Percentiles rank a stretch among this genome's conserved stretches.
Conservation (phyloP, 2,329 filamentous ascomycete genomes). For the Coniochaeta sp. region DNA sequence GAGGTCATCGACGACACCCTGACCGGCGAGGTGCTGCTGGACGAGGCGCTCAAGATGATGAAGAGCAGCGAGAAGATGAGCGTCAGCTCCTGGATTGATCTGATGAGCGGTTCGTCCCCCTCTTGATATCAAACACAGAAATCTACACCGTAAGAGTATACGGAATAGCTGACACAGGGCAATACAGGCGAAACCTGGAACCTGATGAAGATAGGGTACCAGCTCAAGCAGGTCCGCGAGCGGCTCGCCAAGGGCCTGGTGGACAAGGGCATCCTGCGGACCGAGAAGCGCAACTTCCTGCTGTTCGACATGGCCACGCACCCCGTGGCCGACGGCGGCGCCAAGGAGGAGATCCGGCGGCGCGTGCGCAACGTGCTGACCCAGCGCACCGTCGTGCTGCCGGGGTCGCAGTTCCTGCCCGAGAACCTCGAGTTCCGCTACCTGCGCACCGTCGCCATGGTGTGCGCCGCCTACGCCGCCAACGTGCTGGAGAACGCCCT, state of each 20-base stretch:
- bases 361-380: slow-evolving; percentile 89
- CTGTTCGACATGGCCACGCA: slow-evolving; percentile 99
- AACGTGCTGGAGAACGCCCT: slow-evolving; percentile 98
- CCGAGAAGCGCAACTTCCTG: slow-evolving; percentile 98
- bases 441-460: slow-evolving; percentile 86
- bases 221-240: slow-evolving; percentile 98
- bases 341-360: slow-evolving; percentile 93
- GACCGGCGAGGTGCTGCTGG: slow-evolving; percentile 92
- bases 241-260: slow-evolving; percentile 94
- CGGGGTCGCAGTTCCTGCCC: slow-evolving; percentile 79
- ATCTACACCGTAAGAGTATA: no score
- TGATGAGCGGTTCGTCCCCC: slow-evolving; percentile 84
- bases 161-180: neutral
- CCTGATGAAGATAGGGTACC: slow-evolving; percentile 99
- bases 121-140: no score
- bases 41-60: slow-evolving; percentile 99
- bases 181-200: slow-evolving; percentile 93
- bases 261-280: slow-evolving; percentile 96
- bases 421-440: slow-evolving; percentile 94
- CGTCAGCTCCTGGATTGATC: slow-evolving; percentile 96
- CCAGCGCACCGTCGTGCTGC: slow-evolving; percentile 87
- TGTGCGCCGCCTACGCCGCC: slow-evolving; percentile 94
- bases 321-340: slow-evolving; percentile 89
- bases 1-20: slow-evolving; percentile 96
- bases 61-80: slow-evolving; percentile 99